Conservation (phyloP, 108 stramenopile species). For the Skeletonema marinoi region DNA sequence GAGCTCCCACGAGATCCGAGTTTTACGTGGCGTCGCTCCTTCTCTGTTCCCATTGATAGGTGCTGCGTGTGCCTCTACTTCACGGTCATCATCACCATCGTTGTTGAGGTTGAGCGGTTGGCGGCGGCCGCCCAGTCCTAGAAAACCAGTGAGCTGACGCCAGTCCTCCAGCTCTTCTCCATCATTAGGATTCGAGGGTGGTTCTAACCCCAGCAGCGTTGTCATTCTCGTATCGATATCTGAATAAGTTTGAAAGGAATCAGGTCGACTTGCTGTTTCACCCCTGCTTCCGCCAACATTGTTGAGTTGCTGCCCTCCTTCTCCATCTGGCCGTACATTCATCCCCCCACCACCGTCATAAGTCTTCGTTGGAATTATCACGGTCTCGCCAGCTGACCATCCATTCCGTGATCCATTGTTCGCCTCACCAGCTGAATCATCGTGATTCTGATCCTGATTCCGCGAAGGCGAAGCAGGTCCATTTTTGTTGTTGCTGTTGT, state of each 20-base stretch:
- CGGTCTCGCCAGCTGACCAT: neutral
- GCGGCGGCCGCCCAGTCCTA: neutral
- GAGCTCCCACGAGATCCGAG: neutral
- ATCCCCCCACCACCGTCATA: neutral
- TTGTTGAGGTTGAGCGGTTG: neutral
- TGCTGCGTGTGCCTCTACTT: neutral
- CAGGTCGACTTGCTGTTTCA: neutral
- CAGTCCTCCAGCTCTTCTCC: neutral
- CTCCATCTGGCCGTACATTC: neutral
- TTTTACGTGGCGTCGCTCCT: neutral
- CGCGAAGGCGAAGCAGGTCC: neutral
- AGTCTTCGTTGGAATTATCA: neutral
- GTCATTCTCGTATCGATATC: neutral
- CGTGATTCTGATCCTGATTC: neutral
- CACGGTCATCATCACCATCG: neutral
- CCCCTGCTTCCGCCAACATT: too few relatives aligned
- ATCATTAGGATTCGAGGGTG: neutral
- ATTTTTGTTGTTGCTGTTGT: neutral
- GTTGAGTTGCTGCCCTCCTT: neutral
- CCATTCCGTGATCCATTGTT: too few relatives aligned
- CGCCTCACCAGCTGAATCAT: too few relatives aligned
- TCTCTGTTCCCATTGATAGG: neutral
- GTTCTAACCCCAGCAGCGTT: neutral
- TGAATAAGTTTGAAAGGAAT: neutral
- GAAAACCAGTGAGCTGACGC: neutral